Evolutionary conservation across 768 basidiomycete genomes (phyloP), one percentile per base, ranked within the genome.

Genomic region (Boletus edulis): DNA sequence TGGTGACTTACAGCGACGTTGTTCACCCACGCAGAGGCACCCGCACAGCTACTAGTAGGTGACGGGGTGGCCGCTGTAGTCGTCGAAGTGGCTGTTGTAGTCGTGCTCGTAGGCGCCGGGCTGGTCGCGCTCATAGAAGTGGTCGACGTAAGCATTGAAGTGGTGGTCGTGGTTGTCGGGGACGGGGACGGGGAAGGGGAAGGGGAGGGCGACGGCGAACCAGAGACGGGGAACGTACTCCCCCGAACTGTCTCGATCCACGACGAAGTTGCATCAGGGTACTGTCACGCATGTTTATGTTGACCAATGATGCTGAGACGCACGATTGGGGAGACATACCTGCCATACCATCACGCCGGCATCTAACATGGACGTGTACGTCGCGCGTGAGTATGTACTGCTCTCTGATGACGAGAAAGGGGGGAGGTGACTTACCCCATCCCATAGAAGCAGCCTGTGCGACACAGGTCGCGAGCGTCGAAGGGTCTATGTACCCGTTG

Each of bases 391-490:
- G 58, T 10, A 18, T 38, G 10, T 1, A 29, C 29, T 29, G 2
- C 4, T 17, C 17, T 29, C 9, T 18, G 15, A 12, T 11, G 14
- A 42, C 10, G 17, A 37, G 31, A 52, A 22, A 22, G 22, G 43
- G 24, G 22, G 20, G 12, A 14, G 9, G 27, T n/a, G n/a, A 73
- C 85, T 71, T 56, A 85, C 84, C 79, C 89, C 89, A 91, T 29
- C 86, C 88, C 54, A 78, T 55, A n/a, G 59, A 62, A 59, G 82
- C 80, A 0, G 85, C 89, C 67, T 84, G 73, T 17, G 75, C 61
- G 31, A 90, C 72, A 64, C 90, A 91, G 3, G 69, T 67, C 0
- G 83, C 79, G 18, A 91, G 74, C 15, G 78, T 80, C 3, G 76
- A 67, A 2, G 85, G 75, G 34, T 71, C 73, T 60, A 91, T 84